Percentiles rank a stretch among this genome's conserved stretches.
phyloP scores from a whole-genome alignment of 2,329 filamentous ascomycete genomes.

The Drechslerella coelobrocha region DNA sequence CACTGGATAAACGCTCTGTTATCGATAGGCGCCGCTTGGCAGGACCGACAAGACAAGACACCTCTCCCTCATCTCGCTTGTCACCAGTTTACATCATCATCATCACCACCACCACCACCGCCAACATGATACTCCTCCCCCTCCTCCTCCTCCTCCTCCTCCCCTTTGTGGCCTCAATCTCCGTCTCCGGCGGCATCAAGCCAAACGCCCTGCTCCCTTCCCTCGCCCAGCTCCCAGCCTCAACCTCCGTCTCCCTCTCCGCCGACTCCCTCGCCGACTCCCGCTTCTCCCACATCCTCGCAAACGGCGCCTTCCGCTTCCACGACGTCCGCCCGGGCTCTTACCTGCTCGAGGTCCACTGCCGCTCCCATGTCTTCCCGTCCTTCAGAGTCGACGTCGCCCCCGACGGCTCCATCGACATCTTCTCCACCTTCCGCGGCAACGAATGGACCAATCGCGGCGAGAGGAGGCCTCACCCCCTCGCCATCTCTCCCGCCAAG shows the following conservation, averaged over 20 bases:
- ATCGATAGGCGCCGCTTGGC: not conserved
- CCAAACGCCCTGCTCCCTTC: conserved; percentile 29
- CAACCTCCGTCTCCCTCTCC: conserved; percentile 42
- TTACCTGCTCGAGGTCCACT: conserved; percentile 83
- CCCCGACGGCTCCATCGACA: conserved; percentile 62
- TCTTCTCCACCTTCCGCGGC: conserved; percentile 85
- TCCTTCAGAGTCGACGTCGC: conserved; percentile 80
- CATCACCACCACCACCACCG: not conserved
- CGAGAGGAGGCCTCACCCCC: conserved; percentile 66
- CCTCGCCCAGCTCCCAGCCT: conserved; percentile 29
- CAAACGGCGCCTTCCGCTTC: conserved; percentile 46
- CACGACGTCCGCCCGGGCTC: conserved; percentile 62
- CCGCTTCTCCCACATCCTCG: conserved; percentile 38
- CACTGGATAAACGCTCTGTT: too few relatives aligned
- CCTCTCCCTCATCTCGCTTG: conserved; percentile 3
- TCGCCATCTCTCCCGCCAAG: conserved; percentile 60
- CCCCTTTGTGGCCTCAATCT: conserved; percentile 26
- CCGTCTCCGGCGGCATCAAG: conserved; percentile 38
- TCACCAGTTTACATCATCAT: not conserved
- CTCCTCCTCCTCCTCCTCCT: conserved; percentile 30
- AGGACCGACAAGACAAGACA: not conserved
- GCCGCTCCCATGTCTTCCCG: conserved; percentile 75
- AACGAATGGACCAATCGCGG: conserved; percentile 91
- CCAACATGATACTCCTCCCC: conserved; percentile 18
- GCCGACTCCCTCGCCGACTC: conserved; percentile 33